Base-by-base conservation (phyloP, 768 basidiomycete species). In the Tricholomella constricta region DNA sequence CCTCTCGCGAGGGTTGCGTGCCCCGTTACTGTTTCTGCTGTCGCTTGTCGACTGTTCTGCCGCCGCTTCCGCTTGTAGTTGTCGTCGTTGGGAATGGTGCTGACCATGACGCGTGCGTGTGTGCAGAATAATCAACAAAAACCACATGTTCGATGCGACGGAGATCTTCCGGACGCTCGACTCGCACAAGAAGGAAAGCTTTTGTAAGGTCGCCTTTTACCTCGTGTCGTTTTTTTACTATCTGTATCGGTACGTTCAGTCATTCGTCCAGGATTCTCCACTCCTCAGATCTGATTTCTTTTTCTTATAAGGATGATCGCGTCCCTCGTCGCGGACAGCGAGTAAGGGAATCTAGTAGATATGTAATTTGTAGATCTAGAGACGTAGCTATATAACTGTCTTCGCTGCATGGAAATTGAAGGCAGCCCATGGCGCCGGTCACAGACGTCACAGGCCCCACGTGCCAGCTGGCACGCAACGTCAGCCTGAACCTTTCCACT, bases 101-200 rank as follows among this genome's bases (percentile, higher is more conserved):
- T 48, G 20, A 27, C 40, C 26, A 11, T n/a, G 17, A 14, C 23
- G 4, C 27, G 42, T 56, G 38, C 20, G n/a, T n/a, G n/a, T n/a
- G n/a, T 46, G 10, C 65, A 97, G 94, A 73, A 93, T 97, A 67
- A 82, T 89, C 61, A 86, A 86, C 70, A 91, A 93, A 68, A 88
- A 88, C 65, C 94, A 98, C 73, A 96, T 96, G 92, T 98, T 96
- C 66, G 97, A 99, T 66, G 97, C 97, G 49, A 98, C 96, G n/a
- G 97, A 99, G 74, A 99, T 98, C 59, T 99, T 99, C 81, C 84
- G 97, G 60, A 93, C 95, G 49, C 74, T 98, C 42, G 84, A 89
- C 10, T 84, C 80, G 32, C 97, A 98, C 75, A 99, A 99, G 78
- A 97, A 93, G 67, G 96, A 95, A 75, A 87, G 85, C 60, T 95